phyloP scores from a whole-genome alignment of 108 stramenopile genomes.

The Cyclotella cryptica region DNA sequence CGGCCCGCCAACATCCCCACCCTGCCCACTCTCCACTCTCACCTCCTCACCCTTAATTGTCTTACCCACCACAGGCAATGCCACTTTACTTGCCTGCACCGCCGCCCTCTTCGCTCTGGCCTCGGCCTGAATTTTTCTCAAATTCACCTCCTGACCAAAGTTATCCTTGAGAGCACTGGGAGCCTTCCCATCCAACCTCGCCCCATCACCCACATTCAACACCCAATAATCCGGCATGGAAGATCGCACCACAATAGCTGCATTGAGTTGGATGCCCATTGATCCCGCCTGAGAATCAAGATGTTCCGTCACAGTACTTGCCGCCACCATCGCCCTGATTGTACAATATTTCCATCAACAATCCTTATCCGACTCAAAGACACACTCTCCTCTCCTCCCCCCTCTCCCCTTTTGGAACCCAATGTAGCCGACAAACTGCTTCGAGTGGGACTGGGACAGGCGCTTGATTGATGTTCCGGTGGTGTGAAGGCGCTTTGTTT shows the following conservation, averaged over 20 bases:
- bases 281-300: too few species aligned
- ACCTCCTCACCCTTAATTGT: slow-evolving; percentile 50
- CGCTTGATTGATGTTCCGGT: slow-evolving; percentile 51
- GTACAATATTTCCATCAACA: slow-evolving; percentile 84
- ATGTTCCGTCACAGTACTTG: too few species aligned
- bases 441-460: slow-evolving; percentile 75
- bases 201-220: slow-evolving; percentile 83
- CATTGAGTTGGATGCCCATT: slow-evolving; percentile 88
- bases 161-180: too few species aligned
- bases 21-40: too few species aligned
- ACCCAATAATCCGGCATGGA: too few species aligned
- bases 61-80: slow-evolving; percentile 62
- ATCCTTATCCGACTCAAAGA: too few species aligned
- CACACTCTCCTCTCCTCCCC: too few species aligned
- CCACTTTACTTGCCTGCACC: slow-evolving; percentile 47
- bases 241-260: slow-evolving; percentile 73
- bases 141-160: slow-evolving; percentile 76
- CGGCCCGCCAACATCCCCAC: slow-evolving; percentile 23
- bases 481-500: slow-evolving; percentile 57
- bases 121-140: too few species aligned
- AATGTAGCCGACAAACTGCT: slow-evolving; percentile 51
- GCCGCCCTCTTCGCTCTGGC: slow-evolving; percentile 73
- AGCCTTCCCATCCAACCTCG: slow-evolving; percentile 90
- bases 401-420: too few species aligned
- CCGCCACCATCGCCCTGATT: slow-evolving; percentile 73